A percentile compares a stretch with the other conserved stretches of the same genome.
Conservation (phyloP, 208 protist species). For the Leishmania mexicana region DNA sequence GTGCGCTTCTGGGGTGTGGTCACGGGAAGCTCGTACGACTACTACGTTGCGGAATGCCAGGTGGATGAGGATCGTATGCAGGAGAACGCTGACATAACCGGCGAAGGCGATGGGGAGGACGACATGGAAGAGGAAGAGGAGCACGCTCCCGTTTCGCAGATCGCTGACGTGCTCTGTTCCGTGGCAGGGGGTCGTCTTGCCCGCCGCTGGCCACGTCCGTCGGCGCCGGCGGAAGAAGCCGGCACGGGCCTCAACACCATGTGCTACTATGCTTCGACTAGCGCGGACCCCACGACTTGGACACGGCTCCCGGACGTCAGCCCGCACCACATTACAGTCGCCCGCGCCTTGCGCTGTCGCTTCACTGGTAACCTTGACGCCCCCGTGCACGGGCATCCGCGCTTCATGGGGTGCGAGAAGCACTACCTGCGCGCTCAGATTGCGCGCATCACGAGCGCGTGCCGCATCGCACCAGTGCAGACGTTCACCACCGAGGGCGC, state of each 20-base stretch:
- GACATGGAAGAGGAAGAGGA: constrained; percentile 69
- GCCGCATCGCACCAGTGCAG: constrained; percentile 85
- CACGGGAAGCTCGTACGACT: constrained; percentile 73
- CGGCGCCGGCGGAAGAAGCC: constrained; percentile 53
- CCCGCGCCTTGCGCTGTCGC: constrained; percentile 80
- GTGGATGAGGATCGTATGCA: constrained; percentile 66
- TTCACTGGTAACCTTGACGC: constrained; percentile 94
- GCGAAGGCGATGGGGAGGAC: constrained; percentile 67
- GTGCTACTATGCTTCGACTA: constrained; percentile 89
- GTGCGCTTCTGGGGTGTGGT: constrained; percentile 93
- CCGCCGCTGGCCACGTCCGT: constrained; percentile 38
- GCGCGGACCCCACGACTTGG: constrained; percentile 80
- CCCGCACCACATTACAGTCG: constrained; percentile 87
- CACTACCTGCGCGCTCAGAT: constrained; percentile 96
- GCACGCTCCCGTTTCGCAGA: constrained; percentile 58
- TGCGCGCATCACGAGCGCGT: constrained; percentile 91
- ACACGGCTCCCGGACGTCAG: constrained; percentile 90
- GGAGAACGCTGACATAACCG: constrained; percentile 15
- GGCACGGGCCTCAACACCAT: constrained; percentile 88
- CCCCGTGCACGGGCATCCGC: constrained; percentile 84
- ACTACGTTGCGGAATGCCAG: constrained; percentile 91
- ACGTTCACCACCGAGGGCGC: constrained; percentile 85
- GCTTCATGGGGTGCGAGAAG: constrained; percentile 92
- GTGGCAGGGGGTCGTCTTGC: constrained; percentile 34
- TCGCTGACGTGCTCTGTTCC: constrained; percentile 75